Base-by-base conservation (phyloP, 768 basidiomycete genomes). In the Cystofilobasidium ferigula region DNA sequence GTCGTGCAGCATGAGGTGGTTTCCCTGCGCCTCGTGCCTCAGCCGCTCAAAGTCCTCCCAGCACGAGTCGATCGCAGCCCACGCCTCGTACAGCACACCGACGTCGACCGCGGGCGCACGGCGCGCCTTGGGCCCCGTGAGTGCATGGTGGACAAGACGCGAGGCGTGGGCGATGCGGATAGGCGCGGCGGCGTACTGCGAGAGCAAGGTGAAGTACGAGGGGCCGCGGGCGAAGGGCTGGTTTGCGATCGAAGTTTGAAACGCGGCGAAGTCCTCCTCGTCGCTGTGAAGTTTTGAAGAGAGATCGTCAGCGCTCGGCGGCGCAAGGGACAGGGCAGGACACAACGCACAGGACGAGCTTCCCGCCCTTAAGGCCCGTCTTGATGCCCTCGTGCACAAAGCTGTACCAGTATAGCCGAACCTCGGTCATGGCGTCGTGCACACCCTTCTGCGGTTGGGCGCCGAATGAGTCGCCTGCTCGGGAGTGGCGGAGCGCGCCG, bases 41-140 rank as follows among this genome's bases (percentile, higher is more conserved):
- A 92, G 77, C 10, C 76, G 74, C 45, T 89, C 88, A 58, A 95
- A 85, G 48, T 90, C 88, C 40, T 86, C 82, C 90, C 89, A 93
- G 70, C 84, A 88, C 47, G 78, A 78, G 68, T 89, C 88, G 13
- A 95, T 82, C 34, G 82, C 81, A 34, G 86, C 83, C 92, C 91
- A 97, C n/a, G 89, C 85, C 66, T 85, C 82, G 30, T 83, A 79
- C 76, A 97, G 80, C 2, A 80, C 80, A 40, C 81, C 79, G 34
- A 82, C 83, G 70, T 87, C 83, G 30, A 91, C 74, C 56, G 82
- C 80, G 1, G 78, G 79, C 35, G 79, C 78, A 30, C 80, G 81
- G n/a, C 81, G 80, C 13, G 90, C 89, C 69, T 83, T 84, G 18
- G 83, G 80, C 0, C 90, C 88, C 0, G 91, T 93, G 53, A 97